These are phyloP conservation scores for Lactifluus rugatus DNA, from an alignment of 768 basidiomycete genomes.

Conservation along the genomic window DNA sequence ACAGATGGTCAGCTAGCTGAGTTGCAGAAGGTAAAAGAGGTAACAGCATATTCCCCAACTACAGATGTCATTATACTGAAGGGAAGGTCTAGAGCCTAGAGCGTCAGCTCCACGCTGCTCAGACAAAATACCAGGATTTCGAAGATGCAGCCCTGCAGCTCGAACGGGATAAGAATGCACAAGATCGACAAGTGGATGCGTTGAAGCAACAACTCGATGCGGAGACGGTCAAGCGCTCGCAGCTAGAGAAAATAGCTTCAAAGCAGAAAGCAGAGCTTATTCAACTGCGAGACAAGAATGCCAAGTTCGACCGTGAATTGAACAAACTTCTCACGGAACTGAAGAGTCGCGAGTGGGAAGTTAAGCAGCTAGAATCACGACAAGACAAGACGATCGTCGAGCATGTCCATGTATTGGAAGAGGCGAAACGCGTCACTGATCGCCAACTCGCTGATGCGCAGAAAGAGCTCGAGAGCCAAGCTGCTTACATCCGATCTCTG, in stretches of 20 bases:
- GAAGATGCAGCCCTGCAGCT: conserved; percentile 82
- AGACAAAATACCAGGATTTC: conserved; percentile 71
- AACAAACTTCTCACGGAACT: conserved; percentile 75
- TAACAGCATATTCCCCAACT: conserved; percentile 24
- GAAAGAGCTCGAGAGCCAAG: conserved; percentile 63
- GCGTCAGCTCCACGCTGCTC: conserved; percentile 60
- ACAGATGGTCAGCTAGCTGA: conserved; percentile 55
- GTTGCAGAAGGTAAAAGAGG: conserved; percentile 62
- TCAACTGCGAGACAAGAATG: conserved; percentile 56
- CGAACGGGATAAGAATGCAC: conserved; percentile 71
- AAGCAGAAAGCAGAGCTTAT: conserved; percentile 61
- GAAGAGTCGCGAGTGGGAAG: conserved; percentile 74
- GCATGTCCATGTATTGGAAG: conserved; percentile 92
- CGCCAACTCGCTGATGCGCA: conserved; percentile 79
- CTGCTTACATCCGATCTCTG: conserved; percentile 71
- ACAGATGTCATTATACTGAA: background rate
- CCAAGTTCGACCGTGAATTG: conserved; percentile 69
- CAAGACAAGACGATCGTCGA: conserved; percentile 99
- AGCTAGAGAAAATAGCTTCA: conserved; percentile 58
- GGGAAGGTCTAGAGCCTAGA: conserved; percentile 50
- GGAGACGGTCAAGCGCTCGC: conserved; percentile 62
- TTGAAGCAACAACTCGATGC: conserved; percentile 62
- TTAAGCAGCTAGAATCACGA: conserved; percentile 73
- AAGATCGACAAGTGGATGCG: conserved; percentile 63
- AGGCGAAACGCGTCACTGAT: conserved; percentile 91